A percentile compares a stretch with the other conserved stretches of the same genome.
Evolutionary conservation across 352 stramenopile species (phyloP).

Genomic region (Globisporangium orthogonon): DNA sequence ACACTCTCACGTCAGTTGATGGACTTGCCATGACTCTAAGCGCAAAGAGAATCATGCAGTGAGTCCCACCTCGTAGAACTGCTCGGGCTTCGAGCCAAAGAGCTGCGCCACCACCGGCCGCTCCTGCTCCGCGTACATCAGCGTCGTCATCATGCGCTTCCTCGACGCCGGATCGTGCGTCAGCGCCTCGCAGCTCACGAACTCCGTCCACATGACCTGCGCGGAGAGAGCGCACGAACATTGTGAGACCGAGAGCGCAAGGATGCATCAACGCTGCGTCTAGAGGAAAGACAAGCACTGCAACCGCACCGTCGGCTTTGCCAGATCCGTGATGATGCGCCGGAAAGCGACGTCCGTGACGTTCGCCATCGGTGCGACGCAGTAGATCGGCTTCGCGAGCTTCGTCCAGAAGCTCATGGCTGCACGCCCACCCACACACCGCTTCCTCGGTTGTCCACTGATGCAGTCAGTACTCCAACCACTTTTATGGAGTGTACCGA

Average conservation of each 20-base stretch:
- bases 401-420: constrained; percentile 54
- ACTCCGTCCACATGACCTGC: constrained; percentile 81
- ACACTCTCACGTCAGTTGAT: not conserved
- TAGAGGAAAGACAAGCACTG: not conserved
- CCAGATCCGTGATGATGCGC: constrained; percentile 63
- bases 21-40: not conserved
- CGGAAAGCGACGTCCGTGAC: constrained; percentile 76
- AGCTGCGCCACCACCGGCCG: constrained; percentile 74
- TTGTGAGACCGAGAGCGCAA: not conserved
- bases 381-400: constrained; percentile 65
- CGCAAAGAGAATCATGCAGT: not conserved
- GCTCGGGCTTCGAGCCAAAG: constrained; percentile 81
- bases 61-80: constrained; percentile 67
- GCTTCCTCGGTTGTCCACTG: no score
- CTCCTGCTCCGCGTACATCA: constrained; percentile 69
- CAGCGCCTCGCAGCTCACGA: constrained; percentile 81
- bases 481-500: no score
- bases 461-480: no score
- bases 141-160: constrained; percentile 69
- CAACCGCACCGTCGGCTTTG: constrained; percentile 48
- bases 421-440: not conserved
- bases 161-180: constrained; percentile 52
- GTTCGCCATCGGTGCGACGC: constrained; percentile 82
- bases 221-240: not conserved
- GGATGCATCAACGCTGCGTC: no score